Evolutionary conservation across 1,284 basidiomycete species (phyloP).

Genomic region (Apiotrichum montevideense): DNA sequence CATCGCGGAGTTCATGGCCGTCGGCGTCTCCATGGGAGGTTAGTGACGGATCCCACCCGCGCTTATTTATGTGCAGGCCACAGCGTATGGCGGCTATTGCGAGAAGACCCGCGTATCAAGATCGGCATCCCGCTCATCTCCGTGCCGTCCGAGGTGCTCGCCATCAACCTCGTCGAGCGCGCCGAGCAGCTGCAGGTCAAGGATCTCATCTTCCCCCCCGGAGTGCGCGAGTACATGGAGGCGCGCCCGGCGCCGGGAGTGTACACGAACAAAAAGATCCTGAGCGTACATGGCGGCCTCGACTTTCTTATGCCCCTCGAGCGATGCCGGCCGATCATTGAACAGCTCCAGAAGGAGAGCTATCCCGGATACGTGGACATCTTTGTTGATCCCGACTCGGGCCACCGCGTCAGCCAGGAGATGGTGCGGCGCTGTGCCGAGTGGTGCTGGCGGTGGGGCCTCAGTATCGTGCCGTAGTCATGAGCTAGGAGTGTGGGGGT

Average conservation of each 20-base stretch:
- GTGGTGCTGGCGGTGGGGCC: conserved; percentile 8
- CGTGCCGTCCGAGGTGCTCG: conserved; percentile 59
- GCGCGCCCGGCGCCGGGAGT: conserved; percentile 48
- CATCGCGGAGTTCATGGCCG: conserved; percentile 60
- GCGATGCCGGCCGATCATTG: conserved; percentile 1
- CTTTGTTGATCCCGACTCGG: background rate
- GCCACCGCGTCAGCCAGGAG: conserved; percentile 2
- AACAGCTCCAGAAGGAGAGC: background rate
- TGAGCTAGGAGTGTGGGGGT: background rate
- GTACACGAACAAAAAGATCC: conserved; percentile 65
- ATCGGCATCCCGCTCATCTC: conserved; percentile 68
- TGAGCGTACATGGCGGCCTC: conserved; percentile 56
- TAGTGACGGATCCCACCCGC: background rate
- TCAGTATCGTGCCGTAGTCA: background rate
- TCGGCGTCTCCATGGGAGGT: conserved; percentile 52
- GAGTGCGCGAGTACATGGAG: conserved; percentile 51
- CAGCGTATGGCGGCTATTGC: conserved; percentile 3
- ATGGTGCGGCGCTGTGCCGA: conserved; percentile 7
- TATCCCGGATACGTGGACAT: conserved; percentile 4
- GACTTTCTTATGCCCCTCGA: conserved; percentile 39
- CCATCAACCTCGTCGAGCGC: conserved; percentile 51
- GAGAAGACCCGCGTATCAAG: conserved; percentile 66
- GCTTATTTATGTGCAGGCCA: conserved; percentile 16
- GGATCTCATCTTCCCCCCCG: conserved; percentile 52
- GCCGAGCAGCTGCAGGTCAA: conserved; percentile 46